Conservation (phyloP, 2,329 filamentous ascomycete species). For the Trichophyton schoenleinii region DNA sequence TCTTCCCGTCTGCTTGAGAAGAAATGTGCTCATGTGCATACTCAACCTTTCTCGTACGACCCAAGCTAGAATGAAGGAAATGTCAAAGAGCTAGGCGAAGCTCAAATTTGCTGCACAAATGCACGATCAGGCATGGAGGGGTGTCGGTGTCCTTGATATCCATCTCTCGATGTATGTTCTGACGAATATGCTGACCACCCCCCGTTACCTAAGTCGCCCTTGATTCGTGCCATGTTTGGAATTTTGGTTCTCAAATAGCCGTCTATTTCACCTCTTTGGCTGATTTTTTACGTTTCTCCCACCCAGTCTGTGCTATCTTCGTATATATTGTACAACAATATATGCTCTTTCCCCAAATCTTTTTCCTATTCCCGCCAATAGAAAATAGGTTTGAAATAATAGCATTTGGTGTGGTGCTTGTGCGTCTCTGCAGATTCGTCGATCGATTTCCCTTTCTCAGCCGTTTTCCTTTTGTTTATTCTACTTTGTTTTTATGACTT, state of each 20-base stretch:
- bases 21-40: not conserved
- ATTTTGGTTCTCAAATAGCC: not conserved
- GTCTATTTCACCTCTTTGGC: not conserved
- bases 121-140: not conserved
- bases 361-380: not conserved
- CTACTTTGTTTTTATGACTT: not conserved
- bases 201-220: not conserved
- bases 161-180: not conserved
- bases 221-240: not conserved
- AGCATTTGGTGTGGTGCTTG: not conserved
- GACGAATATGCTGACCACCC: not conserved
- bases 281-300: not conserved
- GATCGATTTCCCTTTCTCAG: not conserved
- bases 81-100: not conserved
- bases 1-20: not conserved
- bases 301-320: not conserved
- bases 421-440: constrained; percentile 1
- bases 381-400: not conserved
- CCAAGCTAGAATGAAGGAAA: not conserved
- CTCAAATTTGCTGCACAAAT: not conserved
- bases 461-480: not conserved
- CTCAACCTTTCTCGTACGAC: not conserved
- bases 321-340: constrained; percentile 3
- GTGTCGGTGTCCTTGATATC: not conserved
- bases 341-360: not conserved